These are phyloP conservation scores for Taxillus chinensis DNA, from an alignment of 164 flowering plant genomes.

Conservation along the genomic window DNA sequence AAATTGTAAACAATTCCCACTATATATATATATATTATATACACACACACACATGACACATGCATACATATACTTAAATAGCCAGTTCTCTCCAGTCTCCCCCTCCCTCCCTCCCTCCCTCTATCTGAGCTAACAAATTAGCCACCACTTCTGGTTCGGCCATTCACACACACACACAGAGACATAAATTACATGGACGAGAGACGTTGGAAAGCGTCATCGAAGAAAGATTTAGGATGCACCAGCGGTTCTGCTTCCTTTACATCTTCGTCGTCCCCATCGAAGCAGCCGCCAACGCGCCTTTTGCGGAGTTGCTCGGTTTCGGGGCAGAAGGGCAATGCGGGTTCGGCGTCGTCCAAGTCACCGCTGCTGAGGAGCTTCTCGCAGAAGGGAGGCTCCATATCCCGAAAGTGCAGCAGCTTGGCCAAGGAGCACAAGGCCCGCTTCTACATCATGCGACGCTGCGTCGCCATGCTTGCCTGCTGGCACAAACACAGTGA, in stretches of 20 bases:
- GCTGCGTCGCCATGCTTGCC: slow-evolving; percentile 39
- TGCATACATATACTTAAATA: too few relatives aligned
- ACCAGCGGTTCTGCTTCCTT: background rate
- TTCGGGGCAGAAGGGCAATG: background rate
- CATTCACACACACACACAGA: background rate
- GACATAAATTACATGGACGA: background rate
- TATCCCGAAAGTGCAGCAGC: slow-evolving; percentile 23
- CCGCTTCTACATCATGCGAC: slow-evolving; percentile 32
- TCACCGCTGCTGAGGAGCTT: slow-evolving; percentile 18
- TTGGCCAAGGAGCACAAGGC: slow-evolving; percentile 44
- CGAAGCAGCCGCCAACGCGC: slow-evolving; percentile 7
- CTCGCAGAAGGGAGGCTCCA: slow-evolving; percentile 21
- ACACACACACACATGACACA: too few relatives aligned
- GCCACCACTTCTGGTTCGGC: too few relatives aligned
- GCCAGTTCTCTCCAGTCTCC: too few relatives aligned
- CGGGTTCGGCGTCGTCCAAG: slow-evolving; percentile 8
- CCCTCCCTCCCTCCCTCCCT: too few relatives aligned
- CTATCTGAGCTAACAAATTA: too few relatives aligned
- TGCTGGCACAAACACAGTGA: slow-evolving; percentile 43
- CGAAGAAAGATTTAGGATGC: background rate
- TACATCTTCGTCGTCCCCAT: background rate
- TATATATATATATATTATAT: too few relatives aligned
- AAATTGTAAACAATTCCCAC: too few relatives aligned
- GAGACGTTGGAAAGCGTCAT: background rate
- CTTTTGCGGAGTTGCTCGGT: slow-evolving; percentile 18